Conservation (phyloP, 169 alveolate genomes). For the Plasmodium yoelii region DNA sequence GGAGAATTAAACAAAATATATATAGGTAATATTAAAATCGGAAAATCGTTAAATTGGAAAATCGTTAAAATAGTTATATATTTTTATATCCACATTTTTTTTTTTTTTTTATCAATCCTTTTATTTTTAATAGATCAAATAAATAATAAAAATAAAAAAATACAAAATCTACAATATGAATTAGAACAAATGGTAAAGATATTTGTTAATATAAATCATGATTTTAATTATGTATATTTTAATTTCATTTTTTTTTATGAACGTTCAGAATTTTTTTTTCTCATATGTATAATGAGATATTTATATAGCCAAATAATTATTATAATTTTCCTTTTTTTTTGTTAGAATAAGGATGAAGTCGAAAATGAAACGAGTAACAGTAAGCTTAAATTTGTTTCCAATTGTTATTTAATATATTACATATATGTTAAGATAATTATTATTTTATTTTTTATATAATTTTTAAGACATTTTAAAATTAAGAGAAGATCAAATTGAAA, state of each 20-base stretch:
- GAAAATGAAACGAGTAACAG: too few relatives aligned
- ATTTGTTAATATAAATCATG: too few relatives aligned
- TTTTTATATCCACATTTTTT: background rate
- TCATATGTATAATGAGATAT: too few relatives aligned
- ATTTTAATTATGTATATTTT: too few relatives aligned
- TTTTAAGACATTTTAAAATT: slow-evolving; percentile 37
- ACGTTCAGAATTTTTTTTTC: too few relatives aligned
- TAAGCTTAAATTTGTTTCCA: too few relatives aligned
- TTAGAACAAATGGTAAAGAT: slow-evolving; percentile 14
- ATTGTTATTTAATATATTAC: too few relatives aligned
- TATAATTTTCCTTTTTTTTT: too few relatives aligned
- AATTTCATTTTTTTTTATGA: too few relatives aligned
- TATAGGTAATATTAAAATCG: slow-evolving; percentile 21
- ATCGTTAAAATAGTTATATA: background rate
- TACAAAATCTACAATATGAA: slow-evolving; percentile 50
- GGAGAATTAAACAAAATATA: slow-evolving; percentile 58
- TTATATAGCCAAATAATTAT: too few relatives aligned
- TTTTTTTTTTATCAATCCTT: background rate
- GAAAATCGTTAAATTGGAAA: background rate
- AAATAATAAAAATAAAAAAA: slow-evolving; percentile 31
- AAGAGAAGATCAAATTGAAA: slow-evolving; percentile 65
- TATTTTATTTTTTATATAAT: background rate
- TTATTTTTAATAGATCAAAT: slow-evolving; percentile 25
- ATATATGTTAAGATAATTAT: background rate
- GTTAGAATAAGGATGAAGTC: too few relatives aligned